Evolutionary conservation across 495 filamentous ascomycete genomes (phyloP), one percentile per base, ranked within the genome.

Genomic region (Aspergillus baeticus): DNA sequence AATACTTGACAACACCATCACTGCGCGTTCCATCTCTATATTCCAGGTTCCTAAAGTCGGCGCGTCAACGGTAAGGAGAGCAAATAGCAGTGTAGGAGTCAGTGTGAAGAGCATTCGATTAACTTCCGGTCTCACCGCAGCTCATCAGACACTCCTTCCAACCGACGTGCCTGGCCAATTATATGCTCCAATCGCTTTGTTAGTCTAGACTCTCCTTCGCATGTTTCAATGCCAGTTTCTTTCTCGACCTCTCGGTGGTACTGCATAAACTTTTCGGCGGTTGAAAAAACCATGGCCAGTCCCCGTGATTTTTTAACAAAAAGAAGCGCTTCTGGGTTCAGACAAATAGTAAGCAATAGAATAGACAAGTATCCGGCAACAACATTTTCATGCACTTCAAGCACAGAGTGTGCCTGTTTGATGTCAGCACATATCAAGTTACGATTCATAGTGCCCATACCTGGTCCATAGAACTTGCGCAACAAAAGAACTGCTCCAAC

Each of bases 281-380:
- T 88, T n/a, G 84, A 81, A n/a, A 94, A 66, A 18, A 96, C 69
- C 15, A 81, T 70, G 13, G 76, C 67, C 3, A 96, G 71, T 11
- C 75, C 86, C 39, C 79, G 75, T 23, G 70, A 76, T 6, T 58
- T 51, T 20, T 72, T 72, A 23, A 92, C 76, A 18, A 75, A 67
- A 22, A 69, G 65, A 33, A 80, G 69, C 11, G 84, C 81, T 26
- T 76, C 73, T 11, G 63, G 44, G 47, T 84, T 73, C 17, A 92
- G 74, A 64, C 87, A 91, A 14, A 97, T 77, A 46, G 87, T 90
- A 23, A 90, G 87, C 10, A 99, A 75, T 3, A 97, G 76, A 5
- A 98, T 84, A 1, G 93, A 85, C 38, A 99, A 78, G 63, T 96
- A 99, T 23, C 95, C 95, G 55, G 92, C 85, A 2, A 90, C 88